Evolutionary conservation across 768 basidiomycete genomes (phyloP).

Genomic region (Hebeloma cylindrosporum): DNA sequence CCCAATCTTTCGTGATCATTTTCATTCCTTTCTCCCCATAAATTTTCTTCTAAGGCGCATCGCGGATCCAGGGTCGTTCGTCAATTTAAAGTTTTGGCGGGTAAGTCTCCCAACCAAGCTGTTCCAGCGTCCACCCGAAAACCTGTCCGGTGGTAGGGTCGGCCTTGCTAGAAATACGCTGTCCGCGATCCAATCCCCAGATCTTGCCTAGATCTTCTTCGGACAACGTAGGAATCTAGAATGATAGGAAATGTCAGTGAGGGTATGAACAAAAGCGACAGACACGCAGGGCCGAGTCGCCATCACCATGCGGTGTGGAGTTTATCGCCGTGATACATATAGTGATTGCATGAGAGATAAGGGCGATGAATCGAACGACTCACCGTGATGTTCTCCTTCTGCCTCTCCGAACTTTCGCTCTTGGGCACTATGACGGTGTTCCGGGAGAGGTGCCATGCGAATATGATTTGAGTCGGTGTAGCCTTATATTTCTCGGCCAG

Average conservation of each 20-base stretch:
- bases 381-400: slow-evolving; percentile 51
- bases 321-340: no score
- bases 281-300: no score
- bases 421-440: slow-evolving; percentile 47
- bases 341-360: no score
- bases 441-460: slow-evolving; percentile 52
- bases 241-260: no score
- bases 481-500: slow-evolving; percentile 50
- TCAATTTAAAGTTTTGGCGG: no score
- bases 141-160: slow-evolving; percentile 33
- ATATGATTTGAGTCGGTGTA: slow-evolving; percentile 45
- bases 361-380: no score
- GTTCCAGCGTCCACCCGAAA: slow-evolving; percentile 39
- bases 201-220: slow-evolving; percentile 46
- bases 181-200: slow-evolving; percentile 41
- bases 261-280: no score
- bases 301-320: no score
- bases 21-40: no score
- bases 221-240: slow-evolving; percentile 19
- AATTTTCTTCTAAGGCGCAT: no score
- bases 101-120: slow-evolving; percentile 36
- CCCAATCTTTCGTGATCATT: no score
- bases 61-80: no score
- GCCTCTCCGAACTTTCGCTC: slow-evolving; percentile 44
- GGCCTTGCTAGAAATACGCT: slow-evolving; percentile 39